Evolutionary conservation across 768 basidiomycete genomes (phyloP), one percentile per base, ranked within the genome.

Genomic region (Hygrophorus pudorinus): DNA sequence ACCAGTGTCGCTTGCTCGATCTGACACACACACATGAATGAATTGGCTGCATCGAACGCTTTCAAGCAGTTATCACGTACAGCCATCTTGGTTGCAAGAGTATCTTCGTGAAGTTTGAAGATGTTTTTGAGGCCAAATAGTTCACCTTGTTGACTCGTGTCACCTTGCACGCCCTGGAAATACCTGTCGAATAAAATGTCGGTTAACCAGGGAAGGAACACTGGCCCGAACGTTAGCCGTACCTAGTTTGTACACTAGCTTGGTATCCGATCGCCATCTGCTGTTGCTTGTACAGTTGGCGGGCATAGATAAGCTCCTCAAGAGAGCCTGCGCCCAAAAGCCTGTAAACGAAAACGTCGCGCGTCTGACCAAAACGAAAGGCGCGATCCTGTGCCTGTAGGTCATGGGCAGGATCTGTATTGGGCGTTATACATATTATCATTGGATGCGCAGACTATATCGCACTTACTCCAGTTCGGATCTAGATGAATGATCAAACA

Each of bases 271-370:
- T 88, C n/a, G 78, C 78, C 85, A 90, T 90, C 55, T 89, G 85
- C 56, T 93, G 91, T 51, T 91, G 88, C 58, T 93, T 93, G 63
- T 92, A 92, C 16, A 94, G 75, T 56, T 93, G 90, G 10, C 89
- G 77, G 0, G 85, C 85, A 53, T 91, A 91, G 14, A 91, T 88
- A 34, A 89, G 62, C 57, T 93, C 89, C 54, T 92, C 89, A 10
- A 92, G 71, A 5, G 87, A 86, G 2, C 91, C 90, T 2, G 88
- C 87, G 1, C 85, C 88, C 12, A 94, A 68, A 5, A 94, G 70
- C 29, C 91, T 76, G 54, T 79, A 89, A 1, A 93, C 89, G 1
- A 75, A 69, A 16, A 94, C 91, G 53, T 92, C 82, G 14, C 89
- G 81, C 1, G 73, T 79, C 60, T 94, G 91, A 11, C 91, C 91